phyloP scores from a whole-genome alignment of 805 yeast species.

The Crinitomyces ghanaensis region DNA sequence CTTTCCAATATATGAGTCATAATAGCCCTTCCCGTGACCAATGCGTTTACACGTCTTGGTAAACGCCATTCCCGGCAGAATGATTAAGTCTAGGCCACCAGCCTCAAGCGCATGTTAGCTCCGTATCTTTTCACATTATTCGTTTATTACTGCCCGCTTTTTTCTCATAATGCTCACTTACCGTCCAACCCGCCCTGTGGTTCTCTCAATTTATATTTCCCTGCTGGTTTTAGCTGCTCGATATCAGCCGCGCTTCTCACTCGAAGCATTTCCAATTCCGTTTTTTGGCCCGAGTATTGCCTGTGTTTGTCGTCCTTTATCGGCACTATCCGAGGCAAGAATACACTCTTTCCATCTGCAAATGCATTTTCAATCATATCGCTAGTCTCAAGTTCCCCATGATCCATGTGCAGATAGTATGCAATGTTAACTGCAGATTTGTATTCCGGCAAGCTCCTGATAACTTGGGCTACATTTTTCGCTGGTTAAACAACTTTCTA shows the following conservation, averaged over 20 bases:
- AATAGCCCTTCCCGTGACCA: conserved; percentile 92
- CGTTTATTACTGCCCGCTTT: conserved; percentile 1
- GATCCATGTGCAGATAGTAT: conserved; percentile 66
- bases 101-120: conserved; percentile 15
- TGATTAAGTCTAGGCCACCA: conserved; percentile 51
- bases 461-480: conserved; percentile 5
- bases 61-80: conserved; percentile 84
- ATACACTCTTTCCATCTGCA: conserved; percentile 34
- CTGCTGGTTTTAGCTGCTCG: conserved; percentile 44
- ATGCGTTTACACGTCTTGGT: conserved; percentile 41
- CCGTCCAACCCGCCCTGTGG: conserved; percentile 34
- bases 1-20: conserved; percentile 62
- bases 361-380: conserved; percentile 44
- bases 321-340: conserved; percentile 38
- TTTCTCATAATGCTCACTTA: not conserved
- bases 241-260: conserved; percentile 36
- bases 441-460: conserved; percentile 30
- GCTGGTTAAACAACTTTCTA: conserved; percentile 1
- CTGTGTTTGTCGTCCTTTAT: conserved; percentile 31
- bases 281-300: conserved; percentile 24
- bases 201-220: conserved; percentile 56
- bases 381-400: conserved; percentile 54
- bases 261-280: conserved; percentile 45
- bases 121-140: not conserved
- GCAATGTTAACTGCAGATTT: conserved; percentile 41